Evolutionary conservation across 2,329 filamentous ascomycete genomes (phyloP), one percentile per base, ranked within the genome.

Genomic region (Colletotrichum musae): DNA sequence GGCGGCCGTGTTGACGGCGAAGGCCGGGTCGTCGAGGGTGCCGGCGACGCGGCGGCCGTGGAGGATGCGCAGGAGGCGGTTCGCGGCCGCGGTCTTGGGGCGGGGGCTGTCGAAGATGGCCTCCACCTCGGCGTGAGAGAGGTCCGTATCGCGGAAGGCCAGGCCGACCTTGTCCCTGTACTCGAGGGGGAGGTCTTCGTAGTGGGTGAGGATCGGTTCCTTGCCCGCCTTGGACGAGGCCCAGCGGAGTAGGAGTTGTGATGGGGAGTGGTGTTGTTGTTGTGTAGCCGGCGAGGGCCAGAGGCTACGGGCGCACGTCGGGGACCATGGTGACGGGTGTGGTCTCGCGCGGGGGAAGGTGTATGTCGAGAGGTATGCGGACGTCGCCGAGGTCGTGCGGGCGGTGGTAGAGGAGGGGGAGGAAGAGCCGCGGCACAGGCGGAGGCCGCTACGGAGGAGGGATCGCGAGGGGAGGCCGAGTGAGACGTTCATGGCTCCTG

Each of bases 31-130:
- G 12, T 89, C 85, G 50, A 92, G 80, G 3, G 89, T 91, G 41
- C 90, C 90, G 7, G 89, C 88, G 24, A 92, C 88, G 48, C 90
- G 83, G 43, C 89, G 85, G 9, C 89, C 90, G 75, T 92, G 90
- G 13, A 91, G 78, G 58, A 91, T 87, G 60, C 82, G 81, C 58
- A 92, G 78, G 51, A 91, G 77, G 52, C 78, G 79, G 75, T 91
- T 91, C 21, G 85, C 89, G 5, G 77, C 74, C 4, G 74, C 72
- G 1, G 81, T 75, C 68, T 80, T 78, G 53, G 90, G 80, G 13
- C 80, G 78, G 5, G 81, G 74, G 1, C 88, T 86, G 70, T 88
- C 87, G 70, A 91, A 90, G 45, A 90, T 80, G 10, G 72, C 69
- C 16, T 80, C 73, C 6, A 84, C 80, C 73, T 91, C 86, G 9